These are phyloP conservation scores for Amesomyces nigricolor DNA, from an alignment of 2,329 filamentous ascomycete genomes.

Conservation along the genomic window DNA sequence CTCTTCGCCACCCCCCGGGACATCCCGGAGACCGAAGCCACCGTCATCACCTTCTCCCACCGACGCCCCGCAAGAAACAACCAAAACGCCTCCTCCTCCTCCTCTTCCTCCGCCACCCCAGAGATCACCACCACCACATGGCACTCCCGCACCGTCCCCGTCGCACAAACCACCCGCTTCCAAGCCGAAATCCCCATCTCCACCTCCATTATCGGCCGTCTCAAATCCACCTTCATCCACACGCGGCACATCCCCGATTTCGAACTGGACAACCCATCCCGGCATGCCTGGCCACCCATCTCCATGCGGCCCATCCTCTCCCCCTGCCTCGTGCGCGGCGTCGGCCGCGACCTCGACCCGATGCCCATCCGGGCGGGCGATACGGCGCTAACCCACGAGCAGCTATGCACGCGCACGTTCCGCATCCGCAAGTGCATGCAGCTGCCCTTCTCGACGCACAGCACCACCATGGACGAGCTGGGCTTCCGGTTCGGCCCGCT, in stretches of 20 bases:
- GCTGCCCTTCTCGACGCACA: conserved; percentile 35
- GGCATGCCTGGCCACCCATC: conserved; percentile 69
- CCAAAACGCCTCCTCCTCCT: neutral
- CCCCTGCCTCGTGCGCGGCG: conserved; percentile 43
- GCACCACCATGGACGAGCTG: neutral
- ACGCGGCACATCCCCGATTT: conserved; percentile 37
- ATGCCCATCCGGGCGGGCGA: conserved; percentile 25
- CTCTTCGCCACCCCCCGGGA: conserved; percentile 34
- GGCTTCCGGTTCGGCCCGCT: too few species aligned
- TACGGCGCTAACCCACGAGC: conserved; percentile 44
- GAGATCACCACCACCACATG: neutral
- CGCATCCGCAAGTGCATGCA: conserved; percentile 72
- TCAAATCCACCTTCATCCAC: conserved; percentile 65
- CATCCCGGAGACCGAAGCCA: neutral
- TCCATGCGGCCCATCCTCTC: conserved; percentile 52
- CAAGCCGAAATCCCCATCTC: conserved; percentile 49
- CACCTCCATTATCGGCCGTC: conserved; percentile 38
- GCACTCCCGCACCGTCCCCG: neutral
- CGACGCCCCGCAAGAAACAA: conserved; percentile 16
- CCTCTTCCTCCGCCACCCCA: neutral
- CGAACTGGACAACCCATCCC: conserved; percentile 36
- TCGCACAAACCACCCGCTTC: conserved; percentile 34
- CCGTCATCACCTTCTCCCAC: conserved; percentile 1
- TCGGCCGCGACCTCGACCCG: conserved; percentile 25
- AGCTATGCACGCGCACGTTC: conserved; percentile 67